phyloP scores from a whole-genome alignment of 1,139 yeast species.

The Blastobotrys buckinghamii region DNA sequence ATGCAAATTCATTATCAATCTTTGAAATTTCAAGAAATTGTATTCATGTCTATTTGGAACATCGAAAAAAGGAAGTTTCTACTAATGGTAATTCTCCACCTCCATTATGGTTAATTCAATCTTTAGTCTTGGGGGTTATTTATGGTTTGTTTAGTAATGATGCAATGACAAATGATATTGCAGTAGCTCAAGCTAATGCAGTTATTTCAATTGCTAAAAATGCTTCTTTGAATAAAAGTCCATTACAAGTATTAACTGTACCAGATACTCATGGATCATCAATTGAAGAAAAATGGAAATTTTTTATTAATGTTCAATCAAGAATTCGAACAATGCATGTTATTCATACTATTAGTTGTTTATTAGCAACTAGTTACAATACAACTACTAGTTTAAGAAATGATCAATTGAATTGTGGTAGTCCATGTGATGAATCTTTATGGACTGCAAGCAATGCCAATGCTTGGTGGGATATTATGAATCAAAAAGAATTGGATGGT shows the following conservation, averaged over 20 bases:
- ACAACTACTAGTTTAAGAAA: slow-evolving; percentile 46
- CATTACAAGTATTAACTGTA: slow-evolving; percentile 32
- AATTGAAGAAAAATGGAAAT: slow-evolving; percentile 55
- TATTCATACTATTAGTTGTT: slow-evolving; percentile 63
- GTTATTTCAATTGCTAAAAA: slow-evolving; percentile 73
- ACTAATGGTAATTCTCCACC: slow-evolving; percentile 6
- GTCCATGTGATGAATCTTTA: slow-evolving; percentile 64
- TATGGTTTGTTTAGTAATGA: slow-evolving; percentile 81
- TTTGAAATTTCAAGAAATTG: slow-evolving; percentile 76
- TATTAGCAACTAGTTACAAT: slow-evolving; percentile 66
- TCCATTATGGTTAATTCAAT: slow-evolving; percentile 90
- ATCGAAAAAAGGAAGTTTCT: slow-evolving; percentile 38
- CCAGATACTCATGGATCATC: slow-evolving; percentile 29
- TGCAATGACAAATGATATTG: slow-evolving; percentile 60
- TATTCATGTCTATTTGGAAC: slow-evolving; percentile 70
- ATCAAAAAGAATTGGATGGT: slow-evolving; percentile 26
- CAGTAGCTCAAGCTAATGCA: slow-evolving; percentile 69
- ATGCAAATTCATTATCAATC: slow-evolving; percentile 64
- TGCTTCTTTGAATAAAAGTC: slow-evolving; percentile 66
- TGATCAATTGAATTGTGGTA: slow-evolving; percentile 66
- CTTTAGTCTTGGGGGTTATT: slow-evolving; percentile 72
- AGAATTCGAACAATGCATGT: slow-evolving; percentile 82
- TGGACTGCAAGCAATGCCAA: slow-evolving; percentile 57
- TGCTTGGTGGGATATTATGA: slow-evolving; percentile 48
- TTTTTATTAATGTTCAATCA: slow-evolving; percentile 75